Conservation (phyloP, 169 alveolate species). For the Blepharisma undulans region DNA sequence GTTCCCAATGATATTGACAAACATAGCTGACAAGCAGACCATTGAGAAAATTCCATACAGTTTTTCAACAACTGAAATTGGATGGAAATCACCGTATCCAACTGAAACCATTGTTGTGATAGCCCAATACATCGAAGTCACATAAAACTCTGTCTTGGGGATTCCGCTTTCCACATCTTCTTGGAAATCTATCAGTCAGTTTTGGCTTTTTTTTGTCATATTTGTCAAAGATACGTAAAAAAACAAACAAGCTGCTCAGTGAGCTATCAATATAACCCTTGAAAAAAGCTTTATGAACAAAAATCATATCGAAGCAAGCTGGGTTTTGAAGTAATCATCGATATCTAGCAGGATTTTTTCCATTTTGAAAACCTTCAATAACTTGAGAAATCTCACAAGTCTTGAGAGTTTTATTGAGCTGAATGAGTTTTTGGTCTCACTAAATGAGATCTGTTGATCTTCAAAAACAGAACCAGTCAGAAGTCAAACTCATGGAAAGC, state of each 20-base stretch:
- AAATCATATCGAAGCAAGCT: slow-evolving; percentile 40
- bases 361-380: slow-evolving; percentile 47
- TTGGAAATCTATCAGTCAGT: slow-evolving; percentile 38
- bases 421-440: neutral
- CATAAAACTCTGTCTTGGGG: slow-evolving; percentile 27
- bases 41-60: slow-evolving; percentile 62
- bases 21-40: slow-evolving; percentile 73
- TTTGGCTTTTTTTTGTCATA: neutral
- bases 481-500: slow-evolving; percentile 49
- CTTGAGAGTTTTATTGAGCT: slow-evolving; percentile 29
- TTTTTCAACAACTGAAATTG: slow-evolving; percentile 62
- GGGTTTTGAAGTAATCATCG: slow-evolving; percentile 60
- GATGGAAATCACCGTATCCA: slow-evolving; percentile 79
- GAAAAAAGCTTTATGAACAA: slow-evolving; percentile 53
- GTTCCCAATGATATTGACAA: slow-evolving; percentile 69
- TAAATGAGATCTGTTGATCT: neutral
- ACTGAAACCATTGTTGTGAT: slow-evolving; percentile 66
- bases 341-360: slow-evolving; percentile 45
- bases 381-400: slow-evolving; percentile 45
- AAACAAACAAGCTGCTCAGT: slow-evolving; percentile 72
- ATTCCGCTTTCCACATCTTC: neutral
- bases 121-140: slow-evolving; percentile 65
- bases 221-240: slow-evolving; percentile 47
- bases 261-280: slow-evolving; percentile 65
- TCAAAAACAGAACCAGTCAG: neutral